phyloP scores from a whole-genome alignment of 2,329 filamentous ascomycete genomes.

The Monilinia polystroma region DNA sequence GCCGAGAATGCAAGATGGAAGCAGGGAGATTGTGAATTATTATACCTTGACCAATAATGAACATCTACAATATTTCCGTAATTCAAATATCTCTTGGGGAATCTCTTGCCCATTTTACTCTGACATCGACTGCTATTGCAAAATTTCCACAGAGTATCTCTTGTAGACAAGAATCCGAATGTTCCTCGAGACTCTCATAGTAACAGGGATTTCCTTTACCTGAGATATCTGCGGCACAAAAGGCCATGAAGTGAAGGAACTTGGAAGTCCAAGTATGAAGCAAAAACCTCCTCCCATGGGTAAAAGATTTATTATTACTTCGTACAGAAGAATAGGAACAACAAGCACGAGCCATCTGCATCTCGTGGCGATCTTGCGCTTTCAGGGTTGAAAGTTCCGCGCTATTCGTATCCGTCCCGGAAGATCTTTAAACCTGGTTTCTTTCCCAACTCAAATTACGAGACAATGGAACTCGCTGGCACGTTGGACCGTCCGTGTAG shows the following conservation, averaged over 20 bases:
- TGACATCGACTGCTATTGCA: neutral
- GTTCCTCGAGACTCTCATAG: neutral
- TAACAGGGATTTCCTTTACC: neutral
- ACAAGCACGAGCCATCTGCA: slow-evolving; percentile 23
- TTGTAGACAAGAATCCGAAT: neutral
- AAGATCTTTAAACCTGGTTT: slow-evolving; percentile 16
- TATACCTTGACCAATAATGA: too few relatives aligned
- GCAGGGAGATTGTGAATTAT: too few relatives aligned
- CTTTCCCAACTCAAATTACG: neutral
- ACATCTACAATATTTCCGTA: too few relatives aligned
- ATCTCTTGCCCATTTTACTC: too few relatives aligned
- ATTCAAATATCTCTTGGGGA: too few relatives aligned
- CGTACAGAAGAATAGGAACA: neutral
- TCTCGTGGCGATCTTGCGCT: slow-evolving; percentile 16
- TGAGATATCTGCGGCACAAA: neutral
- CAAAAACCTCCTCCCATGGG: neutral
- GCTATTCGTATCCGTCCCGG: slow-evolving; percentile 15
- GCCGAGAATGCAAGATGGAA: neutral
- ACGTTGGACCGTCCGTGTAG: neutral
- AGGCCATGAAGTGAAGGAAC: neutral
- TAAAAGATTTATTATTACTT: neutral
- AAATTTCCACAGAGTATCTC: neutral
- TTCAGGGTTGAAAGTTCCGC: slow-evolving; percentile 13
- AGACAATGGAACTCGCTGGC: slow-evolving; percentile 4
- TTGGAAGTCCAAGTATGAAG: slow-evolving; percentile 10